Conservation (phyloP, 2,329 filamentous ascomycete genomes). For the Aspergillus amoenus region DNA sequence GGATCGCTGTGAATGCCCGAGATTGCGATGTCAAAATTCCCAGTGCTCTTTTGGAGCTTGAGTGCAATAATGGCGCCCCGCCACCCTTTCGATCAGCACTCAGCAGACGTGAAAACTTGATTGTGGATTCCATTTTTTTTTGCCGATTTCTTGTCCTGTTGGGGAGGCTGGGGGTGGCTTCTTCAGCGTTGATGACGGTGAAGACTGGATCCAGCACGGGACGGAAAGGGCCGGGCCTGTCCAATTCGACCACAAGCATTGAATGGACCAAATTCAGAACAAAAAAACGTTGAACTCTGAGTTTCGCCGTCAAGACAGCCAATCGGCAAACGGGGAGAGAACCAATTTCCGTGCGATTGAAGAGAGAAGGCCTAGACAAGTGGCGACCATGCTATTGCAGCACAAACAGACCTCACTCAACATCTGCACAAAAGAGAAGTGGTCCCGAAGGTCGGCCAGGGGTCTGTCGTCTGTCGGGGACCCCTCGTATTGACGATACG, state of each 20-base stretch:
- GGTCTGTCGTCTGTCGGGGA: conserved; percentile 5
- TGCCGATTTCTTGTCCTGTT: not conserved
- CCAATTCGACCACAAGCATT: conserved; percentile 12
- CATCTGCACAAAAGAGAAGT: conserved; percentile 9
- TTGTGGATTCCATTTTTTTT: not conserved
- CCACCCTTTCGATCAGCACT: not conserved
- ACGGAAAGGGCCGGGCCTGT: conserved; percentile 40
- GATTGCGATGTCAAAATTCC: not conserved
- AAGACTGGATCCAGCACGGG: conserved; percentile 27
- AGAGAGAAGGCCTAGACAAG: conserved; percentile 1
- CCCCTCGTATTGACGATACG: conserved; percentile 30
- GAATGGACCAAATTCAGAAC: conserved; percentile 16
- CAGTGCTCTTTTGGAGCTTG: not conserved
- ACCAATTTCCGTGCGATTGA: not conserved
- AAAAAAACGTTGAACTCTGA: conserved; percentile 3
- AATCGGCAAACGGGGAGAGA: conserved; percentile 2
- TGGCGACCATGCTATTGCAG: conserved; percentile 2
- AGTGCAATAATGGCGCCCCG: not conserved
- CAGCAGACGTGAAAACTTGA: not conserved
- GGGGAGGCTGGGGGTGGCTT: not conserved
- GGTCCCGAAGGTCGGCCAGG: conserved; percentile 9
- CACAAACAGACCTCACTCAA: not conserved
- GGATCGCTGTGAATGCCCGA: not conserved
- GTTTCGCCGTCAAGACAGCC: conserved; percentile 8
- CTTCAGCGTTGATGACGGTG: conserved; percentile 10